phyloP scores from a whole-genome alignment of 176 grass and related monocot genomes.

The Microstegium vimineum region DNA sequence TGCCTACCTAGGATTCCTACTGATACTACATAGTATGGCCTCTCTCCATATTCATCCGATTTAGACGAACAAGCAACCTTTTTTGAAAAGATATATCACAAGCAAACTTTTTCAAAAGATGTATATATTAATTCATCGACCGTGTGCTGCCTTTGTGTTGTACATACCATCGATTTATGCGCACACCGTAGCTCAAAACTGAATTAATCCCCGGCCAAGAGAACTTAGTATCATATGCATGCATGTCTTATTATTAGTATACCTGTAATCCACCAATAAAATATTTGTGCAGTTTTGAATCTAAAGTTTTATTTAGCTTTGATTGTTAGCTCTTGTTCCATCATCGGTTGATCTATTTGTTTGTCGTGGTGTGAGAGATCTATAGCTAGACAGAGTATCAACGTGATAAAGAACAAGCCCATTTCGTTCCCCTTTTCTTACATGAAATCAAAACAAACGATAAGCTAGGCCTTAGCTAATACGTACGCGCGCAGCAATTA shows the following conservation, averaged over 20 bases:
- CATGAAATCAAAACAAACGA: constrained; percentile 10
- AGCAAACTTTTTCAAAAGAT: constrained; percentile 6
- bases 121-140: not conserved
- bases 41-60: constrained; percentile 2
- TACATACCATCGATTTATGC: not conserved
- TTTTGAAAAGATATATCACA: too few relatives aligned
- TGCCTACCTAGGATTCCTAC: not conserved
- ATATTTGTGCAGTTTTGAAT: too few relatives aligned
- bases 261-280: not conserved
- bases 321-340: constrained; percentile 5
- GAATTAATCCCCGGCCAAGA: not conserved
- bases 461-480: not conserved
- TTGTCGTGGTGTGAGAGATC: constrained; percentile 40
- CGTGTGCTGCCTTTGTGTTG: not conserved
- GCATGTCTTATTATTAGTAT: not conserved
- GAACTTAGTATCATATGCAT: not conserved
- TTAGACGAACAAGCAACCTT: not conserved
- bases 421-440: not conserved
- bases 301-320: constrained; percentile 26
- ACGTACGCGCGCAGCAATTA: not conserved
- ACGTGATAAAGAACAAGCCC: constrained; percentile 1
- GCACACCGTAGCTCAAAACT: not conserved
- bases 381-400: constrained; percentile 16
- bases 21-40: not conserved
- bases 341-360: constrained; percentile 25